Conservation (phyloP, 768 basidiomycete genomes). For the Omphalotus guepiniiformis region DNA sequence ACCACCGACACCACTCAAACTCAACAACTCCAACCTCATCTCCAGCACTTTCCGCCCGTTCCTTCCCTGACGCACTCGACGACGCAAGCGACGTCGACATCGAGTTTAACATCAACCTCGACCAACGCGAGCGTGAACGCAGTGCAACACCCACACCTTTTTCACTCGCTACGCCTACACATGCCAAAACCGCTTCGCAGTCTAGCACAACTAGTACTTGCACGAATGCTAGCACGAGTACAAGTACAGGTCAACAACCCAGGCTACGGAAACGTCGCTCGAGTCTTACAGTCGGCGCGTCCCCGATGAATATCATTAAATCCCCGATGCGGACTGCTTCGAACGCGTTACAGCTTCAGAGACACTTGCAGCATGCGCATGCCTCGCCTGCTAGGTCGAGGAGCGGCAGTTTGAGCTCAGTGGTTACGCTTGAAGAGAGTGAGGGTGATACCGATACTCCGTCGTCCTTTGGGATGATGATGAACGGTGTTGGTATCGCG, state of each 20-base stretch:
- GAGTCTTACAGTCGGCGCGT: conserved; percentile 50
- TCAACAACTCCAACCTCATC: conserved; percentile 21
- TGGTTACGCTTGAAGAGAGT: conserved; percentile 9
- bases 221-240: conserved; percentile 11
- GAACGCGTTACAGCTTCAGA: conserved; percentile 46
- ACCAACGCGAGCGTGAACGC: conserved; percentile 24
- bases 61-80: conserved; percentile 16
- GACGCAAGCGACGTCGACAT: conserved; percentile 33
- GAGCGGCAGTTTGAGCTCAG: conserved; percentile 38
- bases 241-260: conserved; percentile 21
- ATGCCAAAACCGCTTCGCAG: conserved; percentile 26
- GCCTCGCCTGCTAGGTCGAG: conserved; percentile 36
- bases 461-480: too few relatives aligned
- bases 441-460: neutral
- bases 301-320: conserved; percentile 55
- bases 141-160: conserved; percentile 33
- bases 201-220: conserved; percentile 18
- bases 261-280: conserved; percentile 59
- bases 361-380: conserved; percentile 38
- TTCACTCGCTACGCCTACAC: conserved; percentile 18
- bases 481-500: too few relatives aligned
- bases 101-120: conserved; percentile 16
- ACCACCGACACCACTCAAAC: conserved; percentile 19
- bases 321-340: conserved; percentile 50
- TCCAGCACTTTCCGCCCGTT: conserved; percentile 22